Evolutionary conservation across 2,329 filamentous ascomycete species (phyloP).

Genomic region (Cordyceps farinosa): DNA sequence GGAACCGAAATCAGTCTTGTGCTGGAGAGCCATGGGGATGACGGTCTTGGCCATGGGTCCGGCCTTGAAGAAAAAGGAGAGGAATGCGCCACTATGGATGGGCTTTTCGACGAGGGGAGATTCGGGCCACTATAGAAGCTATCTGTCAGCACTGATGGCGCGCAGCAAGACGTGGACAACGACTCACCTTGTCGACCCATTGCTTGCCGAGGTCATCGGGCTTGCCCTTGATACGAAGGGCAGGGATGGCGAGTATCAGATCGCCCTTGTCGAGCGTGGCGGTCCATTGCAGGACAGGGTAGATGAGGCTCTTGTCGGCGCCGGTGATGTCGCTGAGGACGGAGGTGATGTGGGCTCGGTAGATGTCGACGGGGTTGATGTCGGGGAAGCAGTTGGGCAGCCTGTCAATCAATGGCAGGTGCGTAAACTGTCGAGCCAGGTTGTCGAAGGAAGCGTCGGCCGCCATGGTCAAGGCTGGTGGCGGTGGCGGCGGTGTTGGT

Average conservation of each 20-base stretch:
- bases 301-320: conserved; percentile 51
- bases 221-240: conserved; percentile 74
- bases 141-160: conserved; percentile 6
- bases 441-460: conserved; percentile 17
- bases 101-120: conserved; percentile 72
- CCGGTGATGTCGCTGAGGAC: conserved; percentile 27
- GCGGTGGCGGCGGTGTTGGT: not conserved
- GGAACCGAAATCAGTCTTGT: conserved; percentile 58
- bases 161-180: conserved; percentile 6
- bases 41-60: conserved; percentile 61
- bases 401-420: conserved; percentile 17
- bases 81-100: conserved; percentile 60
- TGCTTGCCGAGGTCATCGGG: conserved; percentile 59
- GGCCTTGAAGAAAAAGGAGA: conserved; percentile 79
- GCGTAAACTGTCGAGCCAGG: conserved; percentile 15
- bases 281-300: conserved; percentile 74
- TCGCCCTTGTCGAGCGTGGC: conserved; percentile 78
- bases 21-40: conserved; percentile 65
- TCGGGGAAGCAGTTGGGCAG: conserved; percentile 19
- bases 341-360: conserved; percentile 30
- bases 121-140: conserved; percentile 59
- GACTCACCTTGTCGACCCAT: conserved; percentile 56
- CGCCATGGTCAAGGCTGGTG: conserved; percentile 16
- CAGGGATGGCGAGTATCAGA: conserved; percentile 71
- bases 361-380: conserved; percentile 20